These are phyloP conservation scores for Phytophthora kernoviae DNA, from an alignment of 352 stramenopile species.

Conservation along the genomic window DNA sequence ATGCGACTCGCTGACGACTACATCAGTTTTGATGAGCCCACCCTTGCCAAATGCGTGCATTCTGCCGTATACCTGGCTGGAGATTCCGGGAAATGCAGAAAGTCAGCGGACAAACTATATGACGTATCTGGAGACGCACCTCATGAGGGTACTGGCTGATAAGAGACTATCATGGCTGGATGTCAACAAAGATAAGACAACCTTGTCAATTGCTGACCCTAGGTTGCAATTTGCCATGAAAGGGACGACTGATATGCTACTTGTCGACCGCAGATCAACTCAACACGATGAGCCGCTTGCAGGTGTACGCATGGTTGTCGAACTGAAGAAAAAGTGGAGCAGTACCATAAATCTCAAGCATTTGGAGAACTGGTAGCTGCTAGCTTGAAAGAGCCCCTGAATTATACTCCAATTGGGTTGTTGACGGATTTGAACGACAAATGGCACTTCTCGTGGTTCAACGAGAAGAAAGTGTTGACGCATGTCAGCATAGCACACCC, in stretches of 20 bases:
- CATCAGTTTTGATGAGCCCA: not conserved
- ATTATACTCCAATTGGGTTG: not conserved
- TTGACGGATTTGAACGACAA: not conserved
- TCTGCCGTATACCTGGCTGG: not conserved
- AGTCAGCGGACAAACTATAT: not conserved
- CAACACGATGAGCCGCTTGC: not conserved
- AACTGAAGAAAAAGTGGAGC: not conserved
- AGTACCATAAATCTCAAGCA: constrained; percentile 2
- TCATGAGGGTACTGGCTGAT: not conserved
- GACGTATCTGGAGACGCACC: not conserved
- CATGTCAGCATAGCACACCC: constrained; percentile 6
- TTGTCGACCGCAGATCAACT: not conserved
- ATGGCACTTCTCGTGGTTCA: constrained; percentile 14
- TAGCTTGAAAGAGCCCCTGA: not conserved
- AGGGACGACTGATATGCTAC: not conserved
- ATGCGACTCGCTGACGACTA: not conserved
- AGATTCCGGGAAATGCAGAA: not conserved
- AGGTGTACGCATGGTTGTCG: not conserved
- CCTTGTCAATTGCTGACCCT: not conserved
- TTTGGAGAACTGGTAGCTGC: constrained; percentile 10
- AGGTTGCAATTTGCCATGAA: not conserved
- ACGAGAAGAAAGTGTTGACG: constrained; percentile 13
- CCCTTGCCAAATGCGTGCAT: not conserved
- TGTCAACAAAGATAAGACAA: not conserved
- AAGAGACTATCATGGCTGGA: not conserved